Conservation (phyloP, 2,329 filamentous ascomycete species). For the Coniochaeta hoffmannii region DNA sequence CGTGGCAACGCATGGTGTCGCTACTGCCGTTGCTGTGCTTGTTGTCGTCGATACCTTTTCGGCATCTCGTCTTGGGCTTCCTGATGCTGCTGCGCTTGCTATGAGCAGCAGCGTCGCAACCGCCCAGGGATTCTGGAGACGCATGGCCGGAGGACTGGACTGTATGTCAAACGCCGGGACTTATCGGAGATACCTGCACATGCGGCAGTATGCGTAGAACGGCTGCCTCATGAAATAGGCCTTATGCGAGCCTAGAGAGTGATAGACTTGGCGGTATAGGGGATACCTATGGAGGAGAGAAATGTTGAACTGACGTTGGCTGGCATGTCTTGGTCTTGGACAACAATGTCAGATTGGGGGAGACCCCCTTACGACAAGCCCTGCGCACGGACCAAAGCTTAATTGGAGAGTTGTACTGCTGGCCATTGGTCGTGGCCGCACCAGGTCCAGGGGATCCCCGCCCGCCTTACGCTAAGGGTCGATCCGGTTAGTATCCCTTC, state of each 20-base stretch:
- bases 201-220: background rate
- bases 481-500: too few relatives aligned
- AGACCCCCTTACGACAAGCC: background rate
- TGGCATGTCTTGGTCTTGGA: background rate
- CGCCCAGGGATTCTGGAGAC: slow-evolving; percentile 10
- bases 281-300: background rate
- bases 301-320: background rate
- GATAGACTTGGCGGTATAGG: background rate
- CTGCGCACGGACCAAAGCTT: background rate
- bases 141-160: slow-evolving; percentile 11
- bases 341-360: background rate
- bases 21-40: slow-evolving; percentile 30
- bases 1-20: slow-evolving; percentile 47
- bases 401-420: background rate
- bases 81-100: slow-evolving; percentile 18
- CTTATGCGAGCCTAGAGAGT: background rate
- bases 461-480: background rate
- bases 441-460: background rate
- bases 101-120: slow-evolving; percentile 29
- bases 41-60: slow-evolving; percentile 14
- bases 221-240: background rate
- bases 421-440: background rate
- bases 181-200: background rate
- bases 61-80: slow-evolving; percentile 21
- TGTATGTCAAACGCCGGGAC: background rate